Evolutionary conservation across 2,329 filamentous ascomycete species (phyloP), one percentile per base, ranked within the genome.

Genomic region (Cladophialophora psammophila): DNA sequence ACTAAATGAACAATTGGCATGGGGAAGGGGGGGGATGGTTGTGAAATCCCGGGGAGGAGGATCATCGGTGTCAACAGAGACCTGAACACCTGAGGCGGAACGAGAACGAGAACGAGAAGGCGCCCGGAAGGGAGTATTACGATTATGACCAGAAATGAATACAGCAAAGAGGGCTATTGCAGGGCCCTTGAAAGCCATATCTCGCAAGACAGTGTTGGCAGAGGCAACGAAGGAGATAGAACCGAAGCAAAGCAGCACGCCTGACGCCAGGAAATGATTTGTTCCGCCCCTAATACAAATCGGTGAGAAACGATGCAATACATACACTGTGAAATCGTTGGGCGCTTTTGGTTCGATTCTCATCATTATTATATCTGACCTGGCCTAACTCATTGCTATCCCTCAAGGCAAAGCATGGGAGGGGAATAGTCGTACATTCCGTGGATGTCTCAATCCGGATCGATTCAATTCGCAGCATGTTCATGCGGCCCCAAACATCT

Each of bases 381-480:
- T 12, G 45, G 45, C n/a, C 18, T 32, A 61, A 53, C n/a, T 52
- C 48, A 54, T 53, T 8, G 45, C 45, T 12, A 34, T 54, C 20
- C 20, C 34, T 54, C 13, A 32, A 35, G 18, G 48, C 45, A n/a
- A 7, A 20, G 18, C 18, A 26, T 26, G 18, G 45, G 18, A 50
- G 15, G 38, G 13, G 20, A 56, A 56, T 64, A 45, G 65, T 64
- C 38, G 65, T 64, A 67, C 65, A 64, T 40, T 50, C 52, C 40
- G 56, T 57, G 42, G 42, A 61, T 53, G 52, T 67, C 26, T 60
- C 26, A n/a, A 54, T 35, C 34, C 48, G 31, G 18, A 45, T 32
- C 40, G 15, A 54, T 31, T 61, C 58, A 34, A 38, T 54, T 38
- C 8, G 20, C 55, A 31, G 45, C 18, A 50, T 26, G 10, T 50